These are phyloP conservation scores for Plasmodium sp. DNA, from an alignment of 169 alveolate species.

Conservation along the genomic window DNA sequence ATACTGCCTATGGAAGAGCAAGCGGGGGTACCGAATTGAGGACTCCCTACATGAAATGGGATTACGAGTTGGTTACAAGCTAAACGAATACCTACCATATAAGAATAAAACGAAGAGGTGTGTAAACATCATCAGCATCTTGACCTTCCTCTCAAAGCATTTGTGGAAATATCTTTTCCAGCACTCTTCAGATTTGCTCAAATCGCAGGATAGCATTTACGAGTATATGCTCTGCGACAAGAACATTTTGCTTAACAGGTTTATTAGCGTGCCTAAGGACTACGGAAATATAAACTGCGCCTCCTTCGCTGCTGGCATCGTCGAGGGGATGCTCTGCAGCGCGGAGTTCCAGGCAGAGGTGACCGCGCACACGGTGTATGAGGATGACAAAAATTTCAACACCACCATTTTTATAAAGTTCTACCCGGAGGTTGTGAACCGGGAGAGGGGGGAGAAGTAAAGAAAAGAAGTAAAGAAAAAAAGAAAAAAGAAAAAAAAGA, in stretches of 20 bases:
- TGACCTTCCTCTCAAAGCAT: constrained; percentile 82
- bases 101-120: constrained; percentile 83
- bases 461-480: no score
- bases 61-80: constrained; percentile 83
- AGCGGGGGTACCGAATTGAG: constrained; percentile 84
- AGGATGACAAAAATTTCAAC: constrained; percentile 72
- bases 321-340: constrained; percentile 86
- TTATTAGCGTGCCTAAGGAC: constrained; percentile 84
- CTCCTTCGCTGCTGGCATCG: constrained; percentile 88
- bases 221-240: constrained; percentile 88
- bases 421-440: constrained; percentile 80
- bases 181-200: constrained; percentile 85
- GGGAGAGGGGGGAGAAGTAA: constrained; percentile 17
- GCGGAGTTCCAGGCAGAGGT: constrained; percentile 89
- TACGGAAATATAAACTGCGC: constrained; percentile 86
- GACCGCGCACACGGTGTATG: constrained; percentile 87
- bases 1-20: constrained; percentile 80
- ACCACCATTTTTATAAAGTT: constrained; percentile 86
- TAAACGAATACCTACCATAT: constrained; percentile 78
- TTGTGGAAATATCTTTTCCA: constrained; percentile 86
- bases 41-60: constrained; percentile 88
- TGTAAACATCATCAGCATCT: constrained; percentile 77
- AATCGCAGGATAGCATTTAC: constrained; percentile 84
- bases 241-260: constrained; percentile 79
- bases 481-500: no score